Evolutionary conservation across 805 yeast genomes (phyloP), one percentile per base, ranked within the genome.

Genomic region (Metschnikowia sp.): DNA sequence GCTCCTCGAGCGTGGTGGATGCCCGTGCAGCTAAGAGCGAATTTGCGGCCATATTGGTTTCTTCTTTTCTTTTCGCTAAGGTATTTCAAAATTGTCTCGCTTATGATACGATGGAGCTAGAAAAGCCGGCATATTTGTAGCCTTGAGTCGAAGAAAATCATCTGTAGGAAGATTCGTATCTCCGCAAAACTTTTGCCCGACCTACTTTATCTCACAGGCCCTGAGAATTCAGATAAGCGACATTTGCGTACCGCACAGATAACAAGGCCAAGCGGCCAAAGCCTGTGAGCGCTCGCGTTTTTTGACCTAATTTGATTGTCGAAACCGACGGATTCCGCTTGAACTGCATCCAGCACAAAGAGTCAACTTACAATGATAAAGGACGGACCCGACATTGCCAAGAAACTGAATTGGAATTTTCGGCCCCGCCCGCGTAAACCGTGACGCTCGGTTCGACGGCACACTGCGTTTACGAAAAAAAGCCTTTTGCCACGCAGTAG

Each of bases 1-100:
- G 76, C 18, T 69, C 74, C 43, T 55, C 59, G 15, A 58, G 50
- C 8, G 52, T 40, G 8, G 49, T 35, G 12, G 47, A 32, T 19
- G 32, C 28, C 18, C 52, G 32, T 15, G 47, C 47, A 15, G 22
- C 26, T 10, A 49, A 39, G n/a, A 45, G 42, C 12, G 40, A 37
- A 26, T 40, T 32, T 7, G 37, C 26, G 18, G 45, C 29, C 41
- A 42, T 12, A 18, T 8, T 32, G 19, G 18, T 15, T 15, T 15
- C 18, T 15, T 15, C 18, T 15, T 15, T 15, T 15, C 18, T 15
- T 15, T 2, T 15, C 18, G 18, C 18, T 15, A 15, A 2, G 3
- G 18, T 15, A 15, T 15, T 39, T n/a, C 22, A 38, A 9, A 26
- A 29, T 43, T 22, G 47, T 28, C 42, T 32, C 34, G 9, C 15